Evolutionary conservation across 805 yeast species (phyloP), one percentile per base, ranked within the genome.

Genomic region (Yamadazyma scolyti): DNA sequence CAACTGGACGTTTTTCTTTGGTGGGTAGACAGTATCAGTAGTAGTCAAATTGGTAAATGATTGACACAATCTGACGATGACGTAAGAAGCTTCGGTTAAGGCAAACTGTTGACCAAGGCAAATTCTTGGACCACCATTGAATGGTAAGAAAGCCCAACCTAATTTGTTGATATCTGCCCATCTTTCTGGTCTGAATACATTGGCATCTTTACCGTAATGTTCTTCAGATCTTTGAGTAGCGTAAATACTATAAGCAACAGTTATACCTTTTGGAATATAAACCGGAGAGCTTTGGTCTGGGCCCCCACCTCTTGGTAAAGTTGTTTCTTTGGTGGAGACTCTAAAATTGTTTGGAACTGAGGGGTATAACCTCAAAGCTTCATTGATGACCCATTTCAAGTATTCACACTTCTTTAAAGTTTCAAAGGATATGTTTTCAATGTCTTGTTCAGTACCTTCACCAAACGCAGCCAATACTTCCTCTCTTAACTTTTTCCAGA

Each of bases 71-170:
- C 74, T 55, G 10, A 55, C 56, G 22, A 63, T 40, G 11, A 57
- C 55, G 46, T 68, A 71, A n/a, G 70, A 56, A n/a, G 74, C 71
- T 50, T 72, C 77, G 12, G 75, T 69, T 8, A 72, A 60, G 4
- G 77, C 78, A 52, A 70, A 71, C 48, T 72, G 77, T 56, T 72
- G 77, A 26, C 78, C 78, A 36, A 72, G 52, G 44, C 78, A 72
- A 34, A 72, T 71, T 37, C 78, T 53, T 16, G 77, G 77, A 5
- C 78, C 78, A 27, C 77, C 78, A 43, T 71, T 70, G 53, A 71
- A 71, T 16, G 77, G 77, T 21, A 71, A 48, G 48, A 63, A 71
- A 14, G 68, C 71, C 76, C 76, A 71, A 6, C 68, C 64, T 25
- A 58, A 50, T 28, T 46, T 47, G 32, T 54, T 61, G 22, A 46